Evolutionary conservation across 495 filamentous ascomycete genomes (phyloP).

Genomic region (Aspergillus funiculosus): DNA sequence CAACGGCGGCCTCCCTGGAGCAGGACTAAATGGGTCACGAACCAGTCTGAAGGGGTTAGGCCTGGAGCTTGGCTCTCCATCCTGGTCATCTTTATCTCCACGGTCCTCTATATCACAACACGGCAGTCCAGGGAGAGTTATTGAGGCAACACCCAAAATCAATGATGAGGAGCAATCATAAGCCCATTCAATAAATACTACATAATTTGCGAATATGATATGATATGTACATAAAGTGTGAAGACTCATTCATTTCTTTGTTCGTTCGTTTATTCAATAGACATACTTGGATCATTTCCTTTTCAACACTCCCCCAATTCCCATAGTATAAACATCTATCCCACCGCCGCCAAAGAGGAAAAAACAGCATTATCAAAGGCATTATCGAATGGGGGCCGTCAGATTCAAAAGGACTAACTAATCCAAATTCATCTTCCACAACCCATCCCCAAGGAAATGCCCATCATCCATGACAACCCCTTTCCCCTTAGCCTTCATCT

Average conservation of each 20-base stretch:
- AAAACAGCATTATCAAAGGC: no score
- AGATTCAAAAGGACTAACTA: no score
- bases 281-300: no score
- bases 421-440: conserved; percentile 77
- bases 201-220: no score
- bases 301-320: no score
- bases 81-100: conserved; percentile 37
- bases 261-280: no score
- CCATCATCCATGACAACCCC: conserved; percentile 86
- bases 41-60: conserved; percentile 38
- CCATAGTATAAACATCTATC: no score
- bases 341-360: no score
- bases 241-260: no score
- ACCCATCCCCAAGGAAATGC: conserved; percentile 90
- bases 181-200: no score
- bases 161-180: neutral
- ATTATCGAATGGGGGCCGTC: no score
- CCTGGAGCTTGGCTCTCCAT: conserved; percentile 31
- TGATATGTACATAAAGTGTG: no score
- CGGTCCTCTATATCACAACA: conserved; percentile 28
- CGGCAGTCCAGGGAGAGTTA: conserved; percentile 6
- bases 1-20: conserved; percentile 22
- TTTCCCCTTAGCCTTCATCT: conserved; percentile 89
- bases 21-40: conserved; percentile 24
- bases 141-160: neutral